These are phyloP conservation scores for Sporothrix humicola DNA, from an alignment of 2,329 filamentous ascomycete genomes.

Conservation along the genomic window DNA sequence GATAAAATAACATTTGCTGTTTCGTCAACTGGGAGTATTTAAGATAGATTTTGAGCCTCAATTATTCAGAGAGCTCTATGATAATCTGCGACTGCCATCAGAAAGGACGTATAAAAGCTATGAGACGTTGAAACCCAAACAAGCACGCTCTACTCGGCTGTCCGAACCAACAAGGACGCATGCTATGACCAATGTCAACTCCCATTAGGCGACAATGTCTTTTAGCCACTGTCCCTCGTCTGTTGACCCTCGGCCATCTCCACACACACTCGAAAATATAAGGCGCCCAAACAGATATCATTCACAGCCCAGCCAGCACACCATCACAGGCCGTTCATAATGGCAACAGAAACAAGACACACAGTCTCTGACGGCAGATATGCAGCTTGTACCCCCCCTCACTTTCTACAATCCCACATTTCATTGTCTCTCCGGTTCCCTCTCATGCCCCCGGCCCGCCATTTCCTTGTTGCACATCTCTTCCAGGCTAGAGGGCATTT, in stretches of 20 bases:
- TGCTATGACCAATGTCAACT: not conserved
- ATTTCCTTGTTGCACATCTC: conserved; percentile 13
- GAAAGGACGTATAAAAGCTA: not conserved
- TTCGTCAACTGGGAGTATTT: no score
- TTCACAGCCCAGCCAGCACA: conserved; percentile 30
- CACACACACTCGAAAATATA: conserved; percentile 32
- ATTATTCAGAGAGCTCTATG: no score
- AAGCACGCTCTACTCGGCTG: no score
- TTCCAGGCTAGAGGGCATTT: conserved; percentile 2
- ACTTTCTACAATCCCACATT: not conserved
- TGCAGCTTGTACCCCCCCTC: not conserved
- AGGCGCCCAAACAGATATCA: conserved; percentile 30
- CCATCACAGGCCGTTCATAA: not conserved
- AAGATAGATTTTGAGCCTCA: no score
- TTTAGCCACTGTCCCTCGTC: not conserved
- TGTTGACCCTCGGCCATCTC: not conserved
- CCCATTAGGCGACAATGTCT: not conserved
- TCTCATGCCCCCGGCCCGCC: conserved; percentile 9
- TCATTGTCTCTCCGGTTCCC: not conserved
- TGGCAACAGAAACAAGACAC: not conserved
- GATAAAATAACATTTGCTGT: no score
- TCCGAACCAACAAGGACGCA: not conserved
- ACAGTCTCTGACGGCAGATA: not conserved
- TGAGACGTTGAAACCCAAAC: not conserved
- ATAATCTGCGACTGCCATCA: no score